These are phyloP conservation scores for Wickerhamomyces strasburgensis DNA, from an alignment of 805 yeast species.

Conservation along the genomic window DNA sequence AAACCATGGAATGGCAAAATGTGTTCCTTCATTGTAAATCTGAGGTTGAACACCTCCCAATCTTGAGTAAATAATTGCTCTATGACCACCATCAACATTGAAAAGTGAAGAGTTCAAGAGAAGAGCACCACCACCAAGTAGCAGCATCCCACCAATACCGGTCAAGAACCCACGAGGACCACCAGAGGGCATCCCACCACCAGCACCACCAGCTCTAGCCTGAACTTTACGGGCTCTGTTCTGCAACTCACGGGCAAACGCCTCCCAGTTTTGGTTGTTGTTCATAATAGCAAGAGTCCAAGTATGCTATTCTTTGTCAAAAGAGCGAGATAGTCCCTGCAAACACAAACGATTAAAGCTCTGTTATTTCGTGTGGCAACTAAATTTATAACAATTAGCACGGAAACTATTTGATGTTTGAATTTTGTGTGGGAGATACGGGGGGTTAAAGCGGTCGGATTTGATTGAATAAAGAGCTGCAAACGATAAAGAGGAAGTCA, in stretches of 20 bases:
- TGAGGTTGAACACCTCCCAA: conserved; percentile 75
- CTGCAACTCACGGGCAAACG: conserved; percentile 46
- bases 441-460: too few species aligned
- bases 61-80: conserved; percentile 92
- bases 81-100: conserved; percentile 97
- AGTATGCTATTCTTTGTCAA: too few species aligned
- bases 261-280: conserved; percentile 43
- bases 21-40: conserved; percentile 92
- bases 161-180: conserved; percentile 53
- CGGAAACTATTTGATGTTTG: too few species aligned
- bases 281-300: too few species aligned
- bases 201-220: conserved; percentile 36
- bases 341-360: too few species aligned
- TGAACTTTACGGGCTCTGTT: conserved; percentile 39
- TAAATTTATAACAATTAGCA: too few species aligned
- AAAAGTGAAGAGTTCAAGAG: conserved; percentile 54
- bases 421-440: too few species aligned
- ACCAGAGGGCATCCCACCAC: too few species aligned
- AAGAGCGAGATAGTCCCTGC: too few species aligned
- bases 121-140: conserved; percentile 54
- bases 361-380: too few species aligned
- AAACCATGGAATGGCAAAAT: conserved; percentile 88
- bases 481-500: too few species aligned
- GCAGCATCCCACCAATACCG: conserved; percentile 57
- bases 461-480: too few species aligned